Conservation (phyloP, 495 filamentous ascomycete genomes). For the Echria macrotheca region DNA sequence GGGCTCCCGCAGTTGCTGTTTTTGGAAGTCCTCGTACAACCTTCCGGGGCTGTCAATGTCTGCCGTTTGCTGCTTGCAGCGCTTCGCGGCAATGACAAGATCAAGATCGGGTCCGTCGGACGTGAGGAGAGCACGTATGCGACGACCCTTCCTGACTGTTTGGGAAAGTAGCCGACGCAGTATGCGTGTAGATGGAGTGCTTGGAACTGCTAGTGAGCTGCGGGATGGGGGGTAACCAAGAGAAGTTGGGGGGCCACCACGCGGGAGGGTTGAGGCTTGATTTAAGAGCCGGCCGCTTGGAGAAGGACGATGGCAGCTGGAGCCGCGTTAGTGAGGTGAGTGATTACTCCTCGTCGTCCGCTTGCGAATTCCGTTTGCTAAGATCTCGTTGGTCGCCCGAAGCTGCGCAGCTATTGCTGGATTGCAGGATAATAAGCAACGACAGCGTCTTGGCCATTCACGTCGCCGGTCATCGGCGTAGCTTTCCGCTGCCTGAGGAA, state of each 20-base stretch:
- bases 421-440: conserved; percentile 22
- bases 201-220: conserved; percentile 6
- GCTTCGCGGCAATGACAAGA: conserved; percentile 20
- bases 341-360: neutral
- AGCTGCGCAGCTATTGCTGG: conserved; percentile 15
- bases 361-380: neutral
- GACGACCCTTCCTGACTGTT: conserved; percentile 11
- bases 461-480: conserved; percentile 18
- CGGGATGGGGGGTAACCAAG: neutral
- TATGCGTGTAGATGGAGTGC: conserved; percentile 4
- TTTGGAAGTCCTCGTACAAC: conserved; percentile 34
- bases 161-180: conserved; percentile 7
- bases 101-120: conserved; percentile 25
- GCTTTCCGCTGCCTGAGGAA: conserved; percentile 9
- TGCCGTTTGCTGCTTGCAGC: conserved; percentile 11
- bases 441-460: conserved; percentile 25
- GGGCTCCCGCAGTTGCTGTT: conserved; percentile 31
- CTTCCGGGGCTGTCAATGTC: conserved; percentile 20
- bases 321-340: conserved; percentile 7
- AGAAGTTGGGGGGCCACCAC: conserved; percentile 6
- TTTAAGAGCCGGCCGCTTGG: conserved; percentile 8
- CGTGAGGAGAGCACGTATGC: conserved; percentile 6
- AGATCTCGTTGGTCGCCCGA: conserved; percentile 1
- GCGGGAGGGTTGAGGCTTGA: conserved; percentile 13
- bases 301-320: conserved; percentile 6